Base-by-base conservation (phyloP, 2,329 filamentous ascomycete species). In the Diplodia corticola region DNA sequence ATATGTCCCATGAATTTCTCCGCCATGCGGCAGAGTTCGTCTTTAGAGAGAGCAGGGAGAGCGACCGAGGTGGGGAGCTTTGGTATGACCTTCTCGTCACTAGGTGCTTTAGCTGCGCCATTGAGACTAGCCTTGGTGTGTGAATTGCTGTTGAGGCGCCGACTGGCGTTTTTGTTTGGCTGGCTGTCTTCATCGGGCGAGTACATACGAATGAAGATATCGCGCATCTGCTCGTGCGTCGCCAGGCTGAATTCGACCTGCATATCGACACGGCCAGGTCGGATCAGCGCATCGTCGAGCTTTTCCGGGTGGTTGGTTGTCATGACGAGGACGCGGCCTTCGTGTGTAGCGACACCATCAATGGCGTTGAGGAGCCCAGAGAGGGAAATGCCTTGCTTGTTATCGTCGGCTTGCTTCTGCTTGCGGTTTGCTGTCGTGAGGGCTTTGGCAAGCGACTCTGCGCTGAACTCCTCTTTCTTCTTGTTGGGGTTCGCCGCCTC, bases 311-410 rank as follows among this genome's bases (percentile, higher is more conserved):
- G 85, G 77, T 94, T 95, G 35, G 90, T 92, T 0, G 91, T 93
- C 89, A 93, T 92, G 79, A 94, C 88, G 20, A 94, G 84, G 13
- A 94, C 86, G 53, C 90, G 86, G 28, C 91, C 91, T 78, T 94
- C 91, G 71, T 91, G 90, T 3, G 88, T 90, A 1, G 89, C 90
- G 1, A 93, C 91, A 64, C 92, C 91, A 72, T 96, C 91, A 48
- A 96, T 92, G 67, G 90, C 89, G 76, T 96, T 96, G 61, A 96
- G 84, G 1, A 96, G 83, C 0, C 91, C 91, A 0, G 90, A 91
- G 2, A 95, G 83, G 0, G 90, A 91, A 51, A 95, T 91, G n/a
- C 84, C 78, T 15, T 76, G 72, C 59, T 75, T 75, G 35, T 71
- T 70, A 26, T 68, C 73, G 66, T 65, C 70, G 68, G 66, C 54